Percentiles rank a stretch among this genome's conserved stretches.
phyloP scores from a whole-genome alignment of 805 yeast species.

The Candida wancherniae region DNA sequence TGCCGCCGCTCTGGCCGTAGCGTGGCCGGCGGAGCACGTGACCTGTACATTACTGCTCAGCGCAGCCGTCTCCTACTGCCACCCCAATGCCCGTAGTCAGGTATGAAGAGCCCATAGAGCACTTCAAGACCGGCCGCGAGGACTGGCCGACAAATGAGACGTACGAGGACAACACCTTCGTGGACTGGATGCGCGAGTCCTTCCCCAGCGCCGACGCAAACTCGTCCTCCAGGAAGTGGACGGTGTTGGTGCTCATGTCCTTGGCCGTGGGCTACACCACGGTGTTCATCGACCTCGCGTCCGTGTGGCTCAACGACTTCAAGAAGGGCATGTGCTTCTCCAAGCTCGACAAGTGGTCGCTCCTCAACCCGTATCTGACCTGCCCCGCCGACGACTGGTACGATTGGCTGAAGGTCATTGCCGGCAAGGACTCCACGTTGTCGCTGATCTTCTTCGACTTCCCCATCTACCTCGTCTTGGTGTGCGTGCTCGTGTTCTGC shows the following conservation, averaged over 20 bases:
- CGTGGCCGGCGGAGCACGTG: too few species aligned
- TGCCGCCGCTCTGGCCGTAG: too few species aligned
- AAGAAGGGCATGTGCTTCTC: slow-evolving; percentile 49
- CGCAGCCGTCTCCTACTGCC: too few species aligned
- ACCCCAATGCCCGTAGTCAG: slow-evolving; percentile 8
- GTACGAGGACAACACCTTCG: slow-evolving; percentile 40
- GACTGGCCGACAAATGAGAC: slow-evolving; percentile 4
- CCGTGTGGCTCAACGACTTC: slow-evolving; percentile 49
- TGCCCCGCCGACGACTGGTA: slow-evolving; percentile 40
- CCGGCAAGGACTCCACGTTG: slow-evolving; percentile 13
- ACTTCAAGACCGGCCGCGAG: slow-evolving; percentile 5
- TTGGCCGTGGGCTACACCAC: slow-evolving; percentile 46
- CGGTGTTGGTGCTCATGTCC: slow-evolving; percentile 42
- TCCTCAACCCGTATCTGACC: slow-evolving; percentile 39
- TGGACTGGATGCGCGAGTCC: slow-evolving; percentile 52
- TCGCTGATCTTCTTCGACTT: slow-evolving; percentile 26
- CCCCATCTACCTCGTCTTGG: slow-evolving; percentile 32
- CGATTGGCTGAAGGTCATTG: slow-evolving; percentile 31
- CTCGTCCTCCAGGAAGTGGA: slow-evolving; percentile 39
- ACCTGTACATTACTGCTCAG: too few species aligned
- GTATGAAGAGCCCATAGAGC: slow-evolving; percentile 4
- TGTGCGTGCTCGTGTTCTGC: slow-evolving; percentile 18
- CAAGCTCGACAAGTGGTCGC: slow-evolving; percentile 35
- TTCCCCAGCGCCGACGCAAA: slow-evolving; percentile 11
- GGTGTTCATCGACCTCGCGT: slow-evolving; percentile 43